phyloP scores from a whole-genome alignment of 768 basidiomycete genomes.

The Clitopilus hobsonii region DNA sequence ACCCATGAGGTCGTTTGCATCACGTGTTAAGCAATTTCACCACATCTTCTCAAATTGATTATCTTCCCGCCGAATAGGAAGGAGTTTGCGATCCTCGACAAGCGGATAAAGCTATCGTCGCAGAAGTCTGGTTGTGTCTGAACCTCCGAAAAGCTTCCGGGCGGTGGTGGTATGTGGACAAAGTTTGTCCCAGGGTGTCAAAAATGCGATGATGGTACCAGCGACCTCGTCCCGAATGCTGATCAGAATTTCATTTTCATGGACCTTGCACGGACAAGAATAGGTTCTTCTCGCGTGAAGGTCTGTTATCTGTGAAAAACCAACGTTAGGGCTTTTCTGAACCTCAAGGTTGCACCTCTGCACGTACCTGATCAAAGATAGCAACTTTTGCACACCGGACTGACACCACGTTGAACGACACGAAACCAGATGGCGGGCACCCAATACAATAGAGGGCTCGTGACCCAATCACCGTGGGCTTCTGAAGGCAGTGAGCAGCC shows the following conservation, averaged over 20 bases:
- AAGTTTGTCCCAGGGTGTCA: not conserved
- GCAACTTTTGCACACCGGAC: no score
- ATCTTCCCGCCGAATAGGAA: slow-evolving; percentile 8
- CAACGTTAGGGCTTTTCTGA: not conserved
- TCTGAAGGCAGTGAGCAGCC: no score
- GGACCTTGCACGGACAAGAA: not conserved
- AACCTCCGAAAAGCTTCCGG: not conserved
- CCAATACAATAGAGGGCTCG: no score
- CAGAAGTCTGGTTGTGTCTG: not conserved
- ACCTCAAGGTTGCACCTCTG: not conserved
- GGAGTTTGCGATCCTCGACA: not conserved
- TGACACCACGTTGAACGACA: no score
- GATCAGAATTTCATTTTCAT: not conserved
- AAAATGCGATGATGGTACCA: not conserved
- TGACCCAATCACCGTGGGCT: no score
- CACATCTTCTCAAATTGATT: not conserved
- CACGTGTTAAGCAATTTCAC: not conserved
- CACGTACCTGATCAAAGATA: no score
- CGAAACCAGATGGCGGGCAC: no score
- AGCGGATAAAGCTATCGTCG: not conserved
- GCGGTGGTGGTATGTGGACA: not conserved
- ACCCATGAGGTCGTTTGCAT: slow-evolving; percentile 4
- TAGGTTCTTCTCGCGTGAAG: not conserved
- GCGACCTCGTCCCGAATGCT: not conserved
- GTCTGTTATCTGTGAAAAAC: not conserved